Evolutionary conservation across 352 stramenopile species (phyloP).

Genomic region (Aphanomyces euteiches): DNA sequence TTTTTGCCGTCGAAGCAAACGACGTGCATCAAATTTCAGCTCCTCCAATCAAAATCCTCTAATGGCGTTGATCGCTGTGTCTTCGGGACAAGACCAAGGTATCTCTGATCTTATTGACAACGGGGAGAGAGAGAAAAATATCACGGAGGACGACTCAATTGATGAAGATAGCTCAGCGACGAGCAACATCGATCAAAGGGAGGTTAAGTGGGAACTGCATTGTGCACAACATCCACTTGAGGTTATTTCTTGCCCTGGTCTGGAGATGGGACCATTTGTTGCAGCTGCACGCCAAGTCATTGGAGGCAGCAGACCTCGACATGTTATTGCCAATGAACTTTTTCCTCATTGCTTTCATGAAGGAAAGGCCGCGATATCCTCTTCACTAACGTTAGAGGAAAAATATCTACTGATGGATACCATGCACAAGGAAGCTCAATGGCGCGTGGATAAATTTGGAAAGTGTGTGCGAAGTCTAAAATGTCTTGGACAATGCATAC

Average conservation of each 20-base stretch:
- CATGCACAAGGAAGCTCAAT: slow-evolving; percentile 74
- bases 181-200: neutral
- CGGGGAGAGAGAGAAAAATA: neutral
- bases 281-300: slow-evolving; percentile 61
- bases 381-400: slow-evolving; percentile 52
- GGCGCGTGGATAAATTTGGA: slow-evolving; percentile 71
- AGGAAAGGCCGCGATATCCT: slow-evolving; percentile 60
- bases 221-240: neutral
- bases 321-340: slow-evolving; percentile 75
- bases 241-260: slow-evolving; percentile 14
- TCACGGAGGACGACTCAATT: neutral
- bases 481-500: slow-evolving; percentile 51
- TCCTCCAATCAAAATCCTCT: neutral
- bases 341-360: slow-evolving; percentile 59
- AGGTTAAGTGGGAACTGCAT: slow-evolving; percentile 2
- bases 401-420: slow-evolving; percentile 60
- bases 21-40: neutral
- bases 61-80: neutral
- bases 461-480: slow-evolving; percentile 70
- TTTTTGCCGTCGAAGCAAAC: slow-evolving; percentile 44
- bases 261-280: slow-evolving; percentile 58
- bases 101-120: neutral
- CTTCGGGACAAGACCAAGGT: neutral
- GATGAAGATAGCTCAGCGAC: neutral
- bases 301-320: slow-evolving; percentile 67